Conservation (phyloP, 345 rosid genomes). For the Bretschneidera sinensis region DNA sequence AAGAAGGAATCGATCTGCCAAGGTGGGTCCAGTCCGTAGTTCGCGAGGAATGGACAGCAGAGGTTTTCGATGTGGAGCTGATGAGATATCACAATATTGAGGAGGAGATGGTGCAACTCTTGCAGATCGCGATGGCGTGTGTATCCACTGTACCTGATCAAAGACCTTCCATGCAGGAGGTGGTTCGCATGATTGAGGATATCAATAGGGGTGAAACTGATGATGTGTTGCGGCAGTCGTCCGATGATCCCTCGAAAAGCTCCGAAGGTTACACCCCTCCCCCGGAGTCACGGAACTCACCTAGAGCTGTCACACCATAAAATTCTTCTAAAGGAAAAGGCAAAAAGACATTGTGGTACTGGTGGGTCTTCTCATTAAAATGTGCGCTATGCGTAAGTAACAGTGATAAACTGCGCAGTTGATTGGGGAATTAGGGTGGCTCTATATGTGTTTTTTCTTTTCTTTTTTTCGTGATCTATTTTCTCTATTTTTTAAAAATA, state of each 20-base stretch:
- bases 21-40: constrained; percentile 98
- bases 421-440: constrained; percentile 10
- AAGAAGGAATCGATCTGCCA: constrained; percentile 93
- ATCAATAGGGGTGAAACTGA: constrained; percentile 74
- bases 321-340: neutral
- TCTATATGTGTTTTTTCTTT: constrained; percentile 9
- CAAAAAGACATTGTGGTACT: neutral
- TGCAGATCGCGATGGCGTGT: constrained; percentile 93
- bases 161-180: constrained; percentile 79
- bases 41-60: constrained; percentile 98
- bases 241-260: constrained; percentile 94
- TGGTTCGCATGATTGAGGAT: constrained; percentile 85
- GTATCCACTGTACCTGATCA: constrained; percentile 88
- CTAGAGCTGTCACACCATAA: constrained; percentile 46
- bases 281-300: constrained; percentile 62
- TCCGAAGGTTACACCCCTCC: constrained; percentile 91
- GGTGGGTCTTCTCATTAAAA: constrained; percentile 5
- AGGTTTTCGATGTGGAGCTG: constrained; percentile 87
- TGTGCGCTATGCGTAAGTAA: constrained; percentile 29
- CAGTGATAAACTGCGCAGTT: constrained; percentile 22
- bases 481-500: neutral
- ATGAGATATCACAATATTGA: constrained; percentile 90
- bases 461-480: neutral
- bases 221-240: constrained; percentile 82
- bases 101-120: constrained; percentile 96